A percentile compares a stretch with the other conserved stretches of the same genome.
Conservation (phyloP, 768 basidiomycete species). For the Cystoderma amianthinum region DNA sequence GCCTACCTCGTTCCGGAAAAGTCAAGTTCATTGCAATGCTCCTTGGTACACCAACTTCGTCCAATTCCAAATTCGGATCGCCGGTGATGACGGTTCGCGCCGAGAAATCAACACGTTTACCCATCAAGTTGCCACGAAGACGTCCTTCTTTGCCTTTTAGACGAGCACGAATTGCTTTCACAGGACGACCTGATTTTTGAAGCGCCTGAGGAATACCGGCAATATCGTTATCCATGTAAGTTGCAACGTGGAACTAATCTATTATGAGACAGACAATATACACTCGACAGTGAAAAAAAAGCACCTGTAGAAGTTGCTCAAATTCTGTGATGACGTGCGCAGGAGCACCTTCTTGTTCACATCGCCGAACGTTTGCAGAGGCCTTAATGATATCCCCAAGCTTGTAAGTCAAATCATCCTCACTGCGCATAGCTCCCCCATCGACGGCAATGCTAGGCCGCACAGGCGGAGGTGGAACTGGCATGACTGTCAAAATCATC, state of each 20-base stretch:
- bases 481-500: constrained; percentile 99
- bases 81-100: constrained; percentile 99
- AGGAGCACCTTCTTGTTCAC: constrained; percentile 95
- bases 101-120: constrained; percentile 98
- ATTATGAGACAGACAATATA: constrained; percentile 2
- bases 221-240: constrained; percentile 99
- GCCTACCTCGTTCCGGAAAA: constrained; percentile 88
- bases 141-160: constrained; percentile 99
- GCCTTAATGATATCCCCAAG: constrained; percentile 95
- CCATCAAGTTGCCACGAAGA: constrained; percentile 97
- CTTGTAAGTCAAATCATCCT: constrained; percentile 98
- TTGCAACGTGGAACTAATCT: constrained; percentile 91
- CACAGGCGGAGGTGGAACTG: constrained; percentile 96
- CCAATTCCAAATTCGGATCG: constrained; percentile 93
- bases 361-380: constrained; percentile 83
- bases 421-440: constrained; percentile 92
- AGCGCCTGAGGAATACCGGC: constrained; percentile 96
- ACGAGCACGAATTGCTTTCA: constrained; percentile 96
- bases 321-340: constrained; percentile 94
- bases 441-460: constrained; percentile 97
- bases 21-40: constrained; percentile 98
- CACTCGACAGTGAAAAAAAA: background rate
- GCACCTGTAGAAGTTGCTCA: constrained; percentile 90
- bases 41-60: constrained; percentile 93
- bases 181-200: constrained; percentile 95